phyloP scores from a whole-genome alignment of 2,329 filamentous ascomycete genomes.

The Penicillium frequentans region DNA sequence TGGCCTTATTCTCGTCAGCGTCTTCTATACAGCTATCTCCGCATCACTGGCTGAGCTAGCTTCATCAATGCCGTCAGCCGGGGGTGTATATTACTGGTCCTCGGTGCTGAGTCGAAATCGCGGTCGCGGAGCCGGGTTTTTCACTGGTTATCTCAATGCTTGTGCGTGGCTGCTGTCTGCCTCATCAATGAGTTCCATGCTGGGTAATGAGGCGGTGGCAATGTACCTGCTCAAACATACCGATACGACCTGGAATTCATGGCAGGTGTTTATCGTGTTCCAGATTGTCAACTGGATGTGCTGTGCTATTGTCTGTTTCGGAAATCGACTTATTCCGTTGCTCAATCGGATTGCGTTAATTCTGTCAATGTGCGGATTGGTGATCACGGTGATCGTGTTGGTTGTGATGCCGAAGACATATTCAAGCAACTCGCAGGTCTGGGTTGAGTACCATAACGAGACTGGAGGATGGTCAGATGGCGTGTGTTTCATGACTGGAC shows the following conservation, averaged over 20 bases:
- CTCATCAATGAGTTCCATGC: slow-evolving; percentile 32
- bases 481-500: slow-evolving; percentile 55
- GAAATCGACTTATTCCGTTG: slow-evolving; percentile 49
- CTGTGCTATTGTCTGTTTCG: slow-evolving; percentile 52
- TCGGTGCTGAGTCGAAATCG: slow-evolving; percentile 51
- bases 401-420: slow-evolving; percentile 48
- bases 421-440: slow-evolving; percentile 27
- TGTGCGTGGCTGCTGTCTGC: slow-evolving; percentile 34
- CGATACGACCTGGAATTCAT: slow-evolving; percentile 24
- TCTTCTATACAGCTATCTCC: slow-evolving; percentile 56
- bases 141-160: slow-evolving; percentile 38
- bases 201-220: slow-evolving; percentile 32
- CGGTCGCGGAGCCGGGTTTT: slow-evolving; percentile 47
- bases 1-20: slow-evolving; percentile 49
- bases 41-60: slow-evolving; percentile 58
- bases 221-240: slow-evolving; percentile 32
- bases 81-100: slow-evolving; percentile 58
- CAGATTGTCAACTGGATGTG: slow-evolving; percentile 54
- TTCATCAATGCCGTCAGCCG: slow-evolving; percentile 57
- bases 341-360: slow-evolving; percentile 57
- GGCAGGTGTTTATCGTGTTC: slow-evolving; percentile 35
- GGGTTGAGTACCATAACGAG: slow-evolving; percentile 30
- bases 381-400: slow-evolving; percentile 50
- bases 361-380: slow-evolving; percentile 50
- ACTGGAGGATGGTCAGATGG: slow-evolving; percentile 34